Conservation (phyloP, 2,329 filamentous ascomycete genomes). For the Meredithiella fracta region DNA sequence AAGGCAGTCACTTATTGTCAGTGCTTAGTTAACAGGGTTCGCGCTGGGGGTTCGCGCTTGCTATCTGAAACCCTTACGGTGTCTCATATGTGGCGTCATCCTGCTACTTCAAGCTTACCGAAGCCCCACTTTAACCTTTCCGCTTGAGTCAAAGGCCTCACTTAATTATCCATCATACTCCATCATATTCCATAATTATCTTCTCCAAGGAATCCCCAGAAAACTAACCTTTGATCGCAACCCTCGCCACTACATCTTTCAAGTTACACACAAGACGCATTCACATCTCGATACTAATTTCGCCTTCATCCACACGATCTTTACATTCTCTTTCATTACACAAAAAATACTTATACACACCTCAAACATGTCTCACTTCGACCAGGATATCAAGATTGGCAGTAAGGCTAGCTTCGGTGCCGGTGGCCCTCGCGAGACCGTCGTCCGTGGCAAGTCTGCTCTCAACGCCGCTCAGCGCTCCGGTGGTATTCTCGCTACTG, state of each 20-base stretch:
- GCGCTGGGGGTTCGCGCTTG: too few relatives aligned
- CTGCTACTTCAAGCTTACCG: background rate
- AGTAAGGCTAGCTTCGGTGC: constrained; percentile 60
- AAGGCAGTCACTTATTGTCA: too few relatives aligned
- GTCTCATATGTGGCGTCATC: background rate
- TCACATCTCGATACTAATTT: background rate
- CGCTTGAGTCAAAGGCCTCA: constrained; percentile 14
- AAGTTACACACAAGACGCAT: background rate
- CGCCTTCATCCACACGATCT: background rate
- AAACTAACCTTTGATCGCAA: background rate
- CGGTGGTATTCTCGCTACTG: constrained; percentile 61
- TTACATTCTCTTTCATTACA: background rate
- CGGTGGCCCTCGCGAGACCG: constrained; percentile 57
- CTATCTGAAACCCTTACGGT: too few relatives aligned
- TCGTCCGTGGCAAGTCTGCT: constrained; percentile 65
- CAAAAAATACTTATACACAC: background rate
- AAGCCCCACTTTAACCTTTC: constrained; percentile 11
- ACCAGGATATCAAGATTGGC: constrained; percentile 81
- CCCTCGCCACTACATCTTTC: too few relatives aligned
- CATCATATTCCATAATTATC: constrained; percentile 12
- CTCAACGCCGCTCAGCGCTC: constrained; percentile 79
- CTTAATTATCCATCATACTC: constrained; percentile 9
- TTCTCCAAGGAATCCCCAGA: background rate
- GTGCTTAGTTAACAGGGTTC: too few relatives aligned
- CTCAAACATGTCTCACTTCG: constrained; percentile 55